phyloP scores from a whole-genome alignment of 179 eudicot genomes.

The Camellia oleifera region DNA sequence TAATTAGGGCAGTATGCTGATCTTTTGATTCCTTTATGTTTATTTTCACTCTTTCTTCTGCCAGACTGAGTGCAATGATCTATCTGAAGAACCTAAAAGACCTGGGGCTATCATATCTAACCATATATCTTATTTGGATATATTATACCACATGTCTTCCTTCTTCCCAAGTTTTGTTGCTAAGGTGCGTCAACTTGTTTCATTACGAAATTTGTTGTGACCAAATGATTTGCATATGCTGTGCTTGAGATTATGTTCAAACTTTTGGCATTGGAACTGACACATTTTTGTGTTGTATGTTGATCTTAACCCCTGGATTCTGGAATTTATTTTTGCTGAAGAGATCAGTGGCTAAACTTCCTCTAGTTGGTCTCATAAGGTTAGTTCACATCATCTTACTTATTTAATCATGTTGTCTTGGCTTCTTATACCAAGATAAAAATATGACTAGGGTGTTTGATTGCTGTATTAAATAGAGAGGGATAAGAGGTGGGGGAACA shows the following conservation, averaged over 20 bases:
- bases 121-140: conserved; percentile 88
- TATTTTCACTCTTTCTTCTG: conserved; percentile 6
- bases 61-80: conserved; percentile 47
- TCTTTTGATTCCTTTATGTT: conserved; percentile 5
- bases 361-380: conserved; percentile 97
- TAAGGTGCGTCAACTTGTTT: conserved; percentile 53
- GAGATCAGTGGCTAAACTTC: conserved; percentile 98
- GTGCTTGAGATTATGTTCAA: not conserved
- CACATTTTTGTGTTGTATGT: conserved; percentile 18
- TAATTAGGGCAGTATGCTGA: not conserved
- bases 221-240: not conserved
- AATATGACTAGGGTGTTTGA: not conserved
- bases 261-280: conserved; percentile 16
- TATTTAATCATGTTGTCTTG: not conserved
- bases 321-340: conserved; percentile 36
- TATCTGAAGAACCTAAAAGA: conserved; percentile 48
- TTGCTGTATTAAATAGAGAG: too few relatives aligned
- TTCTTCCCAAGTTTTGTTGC: conserved; percentile 98
- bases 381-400: conserved; percentile 31
- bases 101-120: conserved; percentile 90
- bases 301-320: conserved; percentile 6
- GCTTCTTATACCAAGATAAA: not conserved
- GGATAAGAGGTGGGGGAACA: too few relatives aligned
- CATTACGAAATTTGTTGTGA: not conserved
- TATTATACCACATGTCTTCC: conserved; percentile 86